Base-by-base conservation (phyloP, 2,329 filamentous ascomycete species). In the Seiridium unicorne region DNA sequence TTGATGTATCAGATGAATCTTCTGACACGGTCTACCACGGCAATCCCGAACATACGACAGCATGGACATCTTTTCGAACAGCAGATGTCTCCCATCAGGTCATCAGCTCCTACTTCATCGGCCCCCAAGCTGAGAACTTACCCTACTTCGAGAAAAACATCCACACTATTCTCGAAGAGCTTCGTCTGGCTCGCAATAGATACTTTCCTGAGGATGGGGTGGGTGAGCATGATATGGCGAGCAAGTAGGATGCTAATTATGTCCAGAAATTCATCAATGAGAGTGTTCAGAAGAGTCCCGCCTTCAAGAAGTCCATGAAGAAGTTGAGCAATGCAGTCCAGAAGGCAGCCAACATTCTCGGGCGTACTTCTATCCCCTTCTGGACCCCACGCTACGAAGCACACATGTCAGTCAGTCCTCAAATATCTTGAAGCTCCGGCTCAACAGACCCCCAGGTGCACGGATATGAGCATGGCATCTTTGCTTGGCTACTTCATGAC, bases 401-500 rank as follows among this genome's bases (percentile, higher is more conserved):
- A 3, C 79, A 82, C 59, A 81, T 82, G 79, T 75, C 53, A 40
- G 74, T 71, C 10, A 68, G 53, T 7, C 36, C 4, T 35, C 35
- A 58, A 7, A 6, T 31, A 18, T 32, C 3, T 4, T 5, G 18
- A 26, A 26, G 18, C 18, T 26, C 18, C 42, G 2, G 11, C 58
- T 65, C 3, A 68, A 26, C 13, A 31, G 10, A 2, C 13, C 26
- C 26, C 4, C 51, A 67, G 66, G 64, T 70, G 70, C 55, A 76
- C 73, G 26, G 74, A 81, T 59, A 54, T 79, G 65, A 74, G 68
- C 51, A 80, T 80, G 75, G 69, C 78, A 0, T 71, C 74, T 1
- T 57, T 80, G 3, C 68, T 81, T 3, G 79, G 79, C 1, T 81
- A 81, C 63, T 77, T 81, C 35, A 79, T 78, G 71, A 79, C 78